Evolutionary conservation across 768 basidiomycete species (phyloP), one percentile per base, ranked within the genome.

Genomic region (Boletus speciosus): DNA sequence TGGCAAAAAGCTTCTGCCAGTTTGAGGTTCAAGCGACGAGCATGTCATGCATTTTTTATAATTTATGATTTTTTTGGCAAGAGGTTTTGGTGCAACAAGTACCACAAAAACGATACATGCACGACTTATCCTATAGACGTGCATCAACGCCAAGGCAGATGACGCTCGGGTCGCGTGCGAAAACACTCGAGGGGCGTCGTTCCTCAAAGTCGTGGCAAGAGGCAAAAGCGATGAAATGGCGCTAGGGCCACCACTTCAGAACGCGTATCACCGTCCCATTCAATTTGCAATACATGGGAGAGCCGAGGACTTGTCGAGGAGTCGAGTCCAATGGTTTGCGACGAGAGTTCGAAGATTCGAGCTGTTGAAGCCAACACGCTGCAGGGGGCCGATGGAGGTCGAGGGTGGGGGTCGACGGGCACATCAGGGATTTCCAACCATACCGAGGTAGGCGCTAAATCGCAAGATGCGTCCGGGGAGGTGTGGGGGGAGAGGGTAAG

Each of bases 381-480:
- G 21, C 29, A 40, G 9, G 9, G 15, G 31, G 23, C 53, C 37
- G n/a, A 6, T 27, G 34, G 25, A 34, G 6, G 36, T 19, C 34
- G 12, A 4, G 31, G 9, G 14, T 0, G 21, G 44, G 56, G 56
- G 40, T 43, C 56, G n/a, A 58, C 45, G 40, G 27, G 15, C 29
- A 6, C 56, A 53, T 48, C 46, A 14, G 11, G 25, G 42, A 51
- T 36, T 57, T 57, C 55, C 55, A 34, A 36, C 56, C 43, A 46
- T 47, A 47, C 54, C 50, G 15, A 44, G 23, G 42, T 36, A 27
- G 40, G 57, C 46, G 31, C 21, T 48, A 44, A 53, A 53, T 47
- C 41, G 7, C 50, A 14, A 48, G 57, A 47, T 38, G 36, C 21
- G 21, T 35, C 41, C 46, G 41, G 57, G 46, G 37, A 47, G 42